Evolutionary conservation across 805 yeast genomes (phyloP), one percentile per base, ranked within the genome.

Genomic region (Hanseniaspora clermontiae): DNA sequence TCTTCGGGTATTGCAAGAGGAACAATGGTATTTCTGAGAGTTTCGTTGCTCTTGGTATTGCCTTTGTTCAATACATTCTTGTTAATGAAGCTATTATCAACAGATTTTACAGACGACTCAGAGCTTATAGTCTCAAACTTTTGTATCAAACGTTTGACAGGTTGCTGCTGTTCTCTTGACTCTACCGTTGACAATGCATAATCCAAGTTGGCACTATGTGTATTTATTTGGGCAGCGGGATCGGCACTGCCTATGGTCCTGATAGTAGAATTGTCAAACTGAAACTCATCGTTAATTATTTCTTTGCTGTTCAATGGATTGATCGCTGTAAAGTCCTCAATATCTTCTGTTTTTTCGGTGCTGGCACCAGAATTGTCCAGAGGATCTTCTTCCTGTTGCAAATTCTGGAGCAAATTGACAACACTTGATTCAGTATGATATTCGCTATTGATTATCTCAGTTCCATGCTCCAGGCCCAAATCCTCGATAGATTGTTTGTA

Each of bases 21-120:
- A 6, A 19, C 7, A 10, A n/a, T 34, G n/a, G 32, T n/a, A 12
- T 29, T 8, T 40, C 20, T 40, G 4, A 50, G 31, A 31, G 54
- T 50, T 11, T 42, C 47, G 19, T 50, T 40, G 34, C 47, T 42
- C 31, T 24, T 51, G 15, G 49, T 36, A 4, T 24, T 15, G 7
- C 38, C 45, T 9, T 36, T 51, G 19, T 51, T 51, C 11, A 51
- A 51, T 8, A 51, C 43, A 27, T 51, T 51, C 15, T 51, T 51
- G 14, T 45, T 51, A 6, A 51, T 12, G 24, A 51, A 51, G 39
- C 55, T 51, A 27, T 51, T 37, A 4, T 43, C 49, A 12, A 19
- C 39, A 3, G 55, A 43, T 14, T 36, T 51, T 2, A 45, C 17
- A 19, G 55, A 51, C 0, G 55, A 43, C 10, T 20, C 31, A 2